Percentiles rank a stretch among this genome's conserved stretches.
phyloP scores from a whole-genome alignment of 1,284 basidiomycete species.

The Microbotryum silenes-acaulis region DNA sequence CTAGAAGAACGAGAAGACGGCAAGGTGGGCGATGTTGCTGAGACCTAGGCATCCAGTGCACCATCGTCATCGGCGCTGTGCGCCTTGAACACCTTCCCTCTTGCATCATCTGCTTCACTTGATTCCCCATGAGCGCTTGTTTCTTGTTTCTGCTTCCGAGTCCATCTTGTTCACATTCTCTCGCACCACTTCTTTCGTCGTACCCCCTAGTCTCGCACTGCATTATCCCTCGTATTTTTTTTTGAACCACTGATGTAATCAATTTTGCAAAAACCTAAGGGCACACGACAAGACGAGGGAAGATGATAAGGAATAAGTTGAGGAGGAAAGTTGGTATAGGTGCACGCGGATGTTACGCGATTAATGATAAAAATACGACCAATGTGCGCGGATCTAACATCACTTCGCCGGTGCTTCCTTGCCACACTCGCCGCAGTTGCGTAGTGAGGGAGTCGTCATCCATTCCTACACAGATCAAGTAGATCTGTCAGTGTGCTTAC shows the following conservation, averaged over 20 bases:
- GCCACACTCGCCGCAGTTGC: conserved; percentile 65
- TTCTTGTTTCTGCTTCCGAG: not conserved
- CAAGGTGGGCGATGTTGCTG: not conserved
- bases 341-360: conserved; percentile 9
- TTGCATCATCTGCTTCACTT: not conserved
- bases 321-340: not conserved
- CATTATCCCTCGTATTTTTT: not conserved
- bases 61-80: not conserved
- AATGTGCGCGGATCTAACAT: too few species aligned
- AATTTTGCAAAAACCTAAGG: not conserved
- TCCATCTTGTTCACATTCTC: too few species aligned
- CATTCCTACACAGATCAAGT: conserved; percentile 45
- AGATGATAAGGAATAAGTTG: not conserved
- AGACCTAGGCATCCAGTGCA: not conserved
- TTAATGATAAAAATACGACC: too few species aligned
- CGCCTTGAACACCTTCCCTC: too few species aligned
- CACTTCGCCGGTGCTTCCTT: conserved; percentile 57
- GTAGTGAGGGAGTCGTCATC: conserved; percentile 53
- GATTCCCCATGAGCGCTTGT: too few species aligned
- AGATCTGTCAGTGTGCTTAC: not conserved
- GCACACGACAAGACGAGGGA: not conserved
- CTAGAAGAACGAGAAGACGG: not conserved
- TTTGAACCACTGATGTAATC: not conserved
- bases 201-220: not conserved
- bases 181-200: too few species aligned